phyloP scores from a whole-genome alignment of 495 filamentous ascomycete genomes.

The Aspergillus hancockii region DNA sequence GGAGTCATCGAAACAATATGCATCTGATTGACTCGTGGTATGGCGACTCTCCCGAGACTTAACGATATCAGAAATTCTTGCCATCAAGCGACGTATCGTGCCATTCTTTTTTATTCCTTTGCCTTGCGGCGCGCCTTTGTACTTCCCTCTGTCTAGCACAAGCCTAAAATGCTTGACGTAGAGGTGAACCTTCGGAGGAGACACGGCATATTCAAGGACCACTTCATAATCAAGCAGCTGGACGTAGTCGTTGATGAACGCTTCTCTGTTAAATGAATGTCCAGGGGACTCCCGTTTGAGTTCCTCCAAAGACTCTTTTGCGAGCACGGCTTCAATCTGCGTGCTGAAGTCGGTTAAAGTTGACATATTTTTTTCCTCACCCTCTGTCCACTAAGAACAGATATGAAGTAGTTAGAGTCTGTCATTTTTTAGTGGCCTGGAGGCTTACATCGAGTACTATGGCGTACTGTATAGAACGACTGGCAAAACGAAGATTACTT shows the following conservation, averaged over 20 bases:
- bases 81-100: constrained; percentile 20
- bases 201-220: constrained; percentile 34
- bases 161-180: constrained; percentile 39
- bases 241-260: constrained; percentile 31
- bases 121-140: constrained; percentile 25
- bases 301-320: constrained; percentile 23
- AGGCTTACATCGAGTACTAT: constrained; percentile 27
- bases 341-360: constrained; percentile 41
- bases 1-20: constrained; percentile 1
- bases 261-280: constrained; percentile 20
- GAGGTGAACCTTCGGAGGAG: constrained; percentile 30
- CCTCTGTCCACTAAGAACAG: constrained; percentile 25
- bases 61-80: background rate
- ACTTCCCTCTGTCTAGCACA: constrained; percentile 27
- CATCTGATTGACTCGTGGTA: background rate
- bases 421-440: background rate
- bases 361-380: constrained; percentile 15
- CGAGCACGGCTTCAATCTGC: constrained; percentile 41
- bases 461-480: constrained; percentile 14
- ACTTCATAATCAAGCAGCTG: constrained; percentile 42
- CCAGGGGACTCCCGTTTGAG: constrained; percentile 16
- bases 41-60: constrained; percentile 2
- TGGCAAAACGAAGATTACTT: constrained; percentile 37
- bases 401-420: constrained; percentile 10
- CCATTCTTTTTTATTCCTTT: constrained; percentile 22